Base-by-base conservation (phyloP, 2,329 filamentous ascomycete species). In the Fusarium sp. region DNA sequence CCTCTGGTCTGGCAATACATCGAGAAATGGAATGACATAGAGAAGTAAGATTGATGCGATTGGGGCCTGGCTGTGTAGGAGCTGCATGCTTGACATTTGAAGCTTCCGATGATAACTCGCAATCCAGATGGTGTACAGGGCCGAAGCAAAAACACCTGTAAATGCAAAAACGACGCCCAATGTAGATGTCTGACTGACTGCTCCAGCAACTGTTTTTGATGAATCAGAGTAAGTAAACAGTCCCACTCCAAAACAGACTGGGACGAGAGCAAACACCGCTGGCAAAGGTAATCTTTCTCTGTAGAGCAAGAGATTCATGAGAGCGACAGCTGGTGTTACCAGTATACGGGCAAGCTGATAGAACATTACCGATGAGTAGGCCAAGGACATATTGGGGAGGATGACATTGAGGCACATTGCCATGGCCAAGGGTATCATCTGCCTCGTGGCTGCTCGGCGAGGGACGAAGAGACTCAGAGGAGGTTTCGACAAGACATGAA, bases 381-480 rank as follows among this genome's bases (percentile, higher is more conserved):
- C 89, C 44, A 92, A 81, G 1, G 88, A 90, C 6, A 91, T 79
- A 73, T 91, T 91, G 9, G 88, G 89, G 1, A 91, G 81, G 67
- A 91, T 88, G 75, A 91, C 88, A 77, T 91, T 91, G 64, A 89
- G 81, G 56, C 87, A 85, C 89, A 92, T 91, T 73, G 88, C 85
- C 29, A 89, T 74, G 3, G 88, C 87, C n/a, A 91, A 81, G 3
- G 89, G 90, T 16, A 90, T 79, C 60, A 91, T 86, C 34, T 87
- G 83, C 62, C 81, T 79, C 53, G 89, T 78, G 31, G 84, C 79
- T 38, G 86, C 84, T 54, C 84, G 83, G 40, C 86, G 85, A 2
- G 88, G 85, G 11, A 79, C 78, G 76, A 91, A 91, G 75, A 89
- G 84, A 65, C 80, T 82, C 68, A 90, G 83, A 27, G 76, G 77